phyloP scores from a whole-genome alignment of 768 basidiomycete genomes.

The Pleurotus eryngii region DNA sequence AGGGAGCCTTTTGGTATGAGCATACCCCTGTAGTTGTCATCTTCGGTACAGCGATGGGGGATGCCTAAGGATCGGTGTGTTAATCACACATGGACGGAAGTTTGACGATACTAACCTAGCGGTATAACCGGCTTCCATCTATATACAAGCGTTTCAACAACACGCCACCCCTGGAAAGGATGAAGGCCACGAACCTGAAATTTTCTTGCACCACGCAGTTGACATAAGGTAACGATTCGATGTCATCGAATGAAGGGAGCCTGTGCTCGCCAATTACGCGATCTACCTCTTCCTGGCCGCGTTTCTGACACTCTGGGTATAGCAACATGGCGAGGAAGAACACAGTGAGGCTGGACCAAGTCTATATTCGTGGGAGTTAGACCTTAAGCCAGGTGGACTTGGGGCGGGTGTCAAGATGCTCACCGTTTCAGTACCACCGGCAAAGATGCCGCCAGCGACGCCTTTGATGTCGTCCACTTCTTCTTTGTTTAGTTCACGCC shows the following conservation, averaged over 20 bases:
- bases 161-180: neutral
- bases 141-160: neutral
- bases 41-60: constrained; percentile 2
- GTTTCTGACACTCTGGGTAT: constrained; percentile 5
- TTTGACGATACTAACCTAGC: neutral
- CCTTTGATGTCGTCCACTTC: constrained; percentile 7
- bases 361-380: neutral
- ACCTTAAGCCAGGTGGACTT: neutral
- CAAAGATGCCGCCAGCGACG: neutral
- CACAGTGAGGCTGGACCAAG: neutral
- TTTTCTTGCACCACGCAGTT: neutral
- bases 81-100: neutral
- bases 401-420: neutral
- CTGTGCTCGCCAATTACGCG: neutral
- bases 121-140: constrained; percentile 3
- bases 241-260: constrained; percentile 2
- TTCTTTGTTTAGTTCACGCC: neutral
- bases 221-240: neutral
- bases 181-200: neutral
- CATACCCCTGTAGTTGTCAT: constrained; percentile 3
- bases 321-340: constrained; percentile 5
- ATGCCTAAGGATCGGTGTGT: neutral
- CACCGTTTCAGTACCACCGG: constrained; percentile 10
- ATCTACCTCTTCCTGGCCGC: constrained; percentile 2
- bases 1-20: constrained; percentile 1